Evolutionary conservation across 768 basidiomycete species (phyloP).

Genomic region (Rhodotorula kratochvilovae): DNA sequence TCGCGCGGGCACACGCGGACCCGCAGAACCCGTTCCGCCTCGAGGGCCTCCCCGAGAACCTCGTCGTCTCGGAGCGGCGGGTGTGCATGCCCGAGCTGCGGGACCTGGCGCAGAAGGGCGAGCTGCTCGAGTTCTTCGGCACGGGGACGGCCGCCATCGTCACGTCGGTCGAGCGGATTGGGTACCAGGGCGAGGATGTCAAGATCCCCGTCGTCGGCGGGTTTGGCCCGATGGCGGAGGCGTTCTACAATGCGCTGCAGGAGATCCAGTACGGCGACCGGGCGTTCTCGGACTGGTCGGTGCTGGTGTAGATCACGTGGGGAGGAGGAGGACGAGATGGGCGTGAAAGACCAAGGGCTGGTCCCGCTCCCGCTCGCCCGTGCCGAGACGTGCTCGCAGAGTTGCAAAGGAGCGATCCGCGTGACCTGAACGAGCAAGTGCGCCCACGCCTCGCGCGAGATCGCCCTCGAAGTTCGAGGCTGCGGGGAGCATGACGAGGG

Average conservation of each 20-base stretch:
- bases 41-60: slow-evolving; percentile 52
- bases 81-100: slow-evolving; percentile 59
- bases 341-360: no score
- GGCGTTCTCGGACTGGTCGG: not conserved
- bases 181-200: slow-evolving; percentile 63
- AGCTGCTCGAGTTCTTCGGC: slow-evolving; percentile 76
- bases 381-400: no score
- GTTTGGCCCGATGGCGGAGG: slow-evolving; percentile 20
- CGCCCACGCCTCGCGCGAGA: no score
- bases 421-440: no score
- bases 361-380: no score
- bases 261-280: slow-evolving; percentile 27
- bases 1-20: slow-evolving; percentile 61
- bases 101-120: slow-evolving; percentile 55
- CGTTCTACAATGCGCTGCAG: slow-evolving; percentile 15
- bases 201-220: slow-evolving; percentile 32
- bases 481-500: no score
- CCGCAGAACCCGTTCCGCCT: slow-evolving; percentile 46
- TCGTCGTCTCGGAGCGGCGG: slow-evolving; percentile 55
- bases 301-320: not conserved
- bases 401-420: no score
- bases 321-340: no score
- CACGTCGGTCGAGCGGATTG: slow-evolving; percentile 66
- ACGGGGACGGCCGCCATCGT: slow-evolving; percentile 75
- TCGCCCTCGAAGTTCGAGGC: no score